Percentiles rank a stretch among this genome's conserved stretches.
Evolutionary conservation across 768 basidiomycete species (phyloP).

Genomic region (Termitomyces sp.): DNA sequence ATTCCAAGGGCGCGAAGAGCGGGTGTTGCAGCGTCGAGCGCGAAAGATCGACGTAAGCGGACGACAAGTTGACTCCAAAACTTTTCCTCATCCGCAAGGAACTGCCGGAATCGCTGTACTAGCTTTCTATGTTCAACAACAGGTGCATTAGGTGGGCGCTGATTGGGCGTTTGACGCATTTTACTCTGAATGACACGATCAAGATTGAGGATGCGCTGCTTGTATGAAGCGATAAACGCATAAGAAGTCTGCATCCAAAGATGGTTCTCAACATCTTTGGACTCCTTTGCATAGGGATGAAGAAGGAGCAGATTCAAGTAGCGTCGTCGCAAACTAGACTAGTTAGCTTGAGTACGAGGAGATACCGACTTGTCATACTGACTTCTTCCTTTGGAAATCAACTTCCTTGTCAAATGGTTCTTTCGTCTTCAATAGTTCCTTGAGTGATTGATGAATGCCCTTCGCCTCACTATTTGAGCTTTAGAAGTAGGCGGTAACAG

Average conservation of each 20-base stretch:
- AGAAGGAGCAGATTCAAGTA: slow-evolving; percentile 66
- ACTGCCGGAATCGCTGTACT: slow-evolving; percentile 83
- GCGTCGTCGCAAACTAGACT: slow-evolving; percentile 56
- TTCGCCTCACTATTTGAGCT: slow-evolving; percentile 64
- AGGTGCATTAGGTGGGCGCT: slow-evolving; percentile 34
- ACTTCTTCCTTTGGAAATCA: slow-evolving; percentile 85
- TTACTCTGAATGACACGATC: slow-evolving; percentile 49
- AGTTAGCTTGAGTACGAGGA: slow-evolving; percentile 9
- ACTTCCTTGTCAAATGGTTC: slow-evolving; percentile 83
- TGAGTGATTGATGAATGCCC: slow-evolving; percentile 64
- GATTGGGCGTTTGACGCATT: slow-evolving; percentile 32
- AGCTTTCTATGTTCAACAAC: slow-evolving; percentile 80
- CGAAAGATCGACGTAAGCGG: slow-evolving; percentile 68
- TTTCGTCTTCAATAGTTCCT: slow-evolving; percentile 65
- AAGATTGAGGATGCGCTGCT: slow-evolving; percentile 61
- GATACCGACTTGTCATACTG: slow-evolving; percentile 26
- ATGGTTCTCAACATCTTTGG: slow-evolving; percentile 74
- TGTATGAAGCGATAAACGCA: slow-evolving; percentile 77
- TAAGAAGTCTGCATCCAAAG: slow-evolving; percentile 95
- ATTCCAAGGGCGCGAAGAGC: slow-evolving; percentile 56
- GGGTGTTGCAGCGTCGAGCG: slow-evolving; percentile 56
- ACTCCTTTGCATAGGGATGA: slow-evolving; percentile 64
- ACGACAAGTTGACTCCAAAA: slow-evolving; percentile 84
- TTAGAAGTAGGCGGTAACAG: slow-evolving; percentile 12
- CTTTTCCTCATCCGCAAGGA: slow-evolving; percentile 83